Conservation (phyloP, 495 filamentous ascomycete genomes). For the Penicillium samsonianum region DNA sequence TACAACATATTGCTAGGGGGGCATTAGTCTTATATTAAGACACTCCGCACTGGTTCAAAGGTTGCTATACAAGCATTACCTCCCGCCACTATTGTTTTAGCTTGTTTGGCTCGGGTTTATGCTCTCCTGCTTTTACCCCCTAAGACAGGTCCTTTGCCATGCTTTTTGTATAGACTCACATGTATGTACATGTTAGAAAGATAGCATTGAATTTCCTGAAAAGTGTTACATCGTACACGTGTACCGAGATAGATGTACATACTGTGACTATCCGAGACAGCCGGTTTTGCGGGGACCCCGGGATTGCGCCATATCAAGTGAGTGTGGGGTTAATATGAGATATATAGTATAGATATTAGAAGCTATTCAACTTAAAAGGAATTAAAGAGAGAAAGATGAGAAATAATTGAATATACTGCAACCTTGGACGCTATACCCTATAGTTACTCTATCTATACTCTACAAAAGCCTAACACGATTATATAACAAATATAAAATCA, state of each 20-base stretch:
- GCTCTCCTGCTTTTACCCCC: too few relatives aligned
- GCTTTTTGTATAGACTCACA: neutral
- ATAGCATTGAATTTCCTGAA: neutral
- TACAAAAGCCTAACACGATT: too few relatives aligned
- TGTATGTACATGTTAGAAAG: neutral
- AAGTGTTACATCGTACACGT: neutral
- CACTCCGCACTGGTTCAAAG: neutral
- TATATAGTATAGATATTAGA: neutral
- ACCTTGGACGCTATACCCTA: neutral
- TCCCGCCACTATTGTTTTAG: neutral
- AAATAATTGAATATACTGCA: neutral
- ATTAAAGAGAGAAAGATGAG: neutral
- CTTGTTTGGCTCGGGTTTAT: too few relatives aligned
- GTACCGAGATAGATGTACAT: neutral
- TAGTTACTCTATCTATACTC: neutral
- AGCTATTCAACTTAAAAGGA: neutral
- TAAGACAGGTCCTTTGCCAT: neutral
- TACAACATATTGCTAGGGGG: neutral
- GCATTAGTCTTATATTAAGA: neutral
- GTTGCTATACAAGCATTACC: neutral
- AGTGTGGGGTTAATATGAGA: neutral
- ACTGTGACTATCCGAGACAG: constrained; percentile 4
- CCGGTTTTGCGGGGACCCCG: constrained; percentile 12
- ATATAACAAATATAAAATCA: too few relatives aligned
- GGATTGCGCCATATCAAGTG: constrained; percentile 5